Evolutionary conservation across 2,329 filamentous ascomycete genomes (phyloP).

Genomic region (Aspergillus unguis): DNA sequence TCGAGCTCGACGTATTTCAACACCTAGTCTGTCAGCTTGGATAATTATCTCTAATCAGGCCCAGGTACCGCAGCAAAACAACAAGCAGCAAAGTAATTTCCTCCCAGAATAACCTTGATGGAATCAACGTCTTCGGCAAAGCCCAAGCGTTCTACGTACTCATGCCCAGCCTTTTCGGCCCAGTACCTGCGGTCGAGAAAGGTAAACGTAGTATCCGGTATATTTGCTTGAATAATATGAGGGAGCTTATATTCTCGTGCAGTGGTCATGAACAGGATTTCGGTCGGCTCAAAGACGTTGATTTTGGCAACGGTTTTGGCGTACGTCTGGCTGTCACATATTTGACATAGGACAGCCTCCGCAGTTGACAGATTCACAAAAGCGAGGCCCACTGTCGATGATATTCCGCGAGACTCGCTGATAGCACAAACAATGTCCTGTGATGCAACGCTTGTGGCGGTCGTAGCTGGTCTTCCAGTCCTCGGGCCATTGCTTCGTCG

Average conservation of each 20-base stretch:
- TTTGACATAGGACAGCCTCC: conserved; percentile 81
- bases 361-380: conserved; percentile 84
- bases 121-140: conserved; percentile 76
- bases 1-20: conserved; percentile 76
- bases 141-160: conserved; percentile 74
- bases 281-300: conserved; percentile 71
- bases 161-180: conserved; percentile 73
- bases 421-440: conserved; percentile 85
- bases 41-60: too few species aligned
- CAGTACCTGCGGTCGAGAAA: conserved; percentile 74
- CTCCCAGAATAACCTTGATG: conserved; percentile 72
- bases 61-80: conserved; percentile 75
- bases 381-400: conserved; percentile 77
- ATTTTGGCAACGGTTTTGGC: conserved; percentile 85
- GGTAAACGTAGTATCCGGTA: conserved; percentile 60
- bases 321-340: conserved; percentile 90
- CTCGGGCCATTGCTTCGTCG: conserved; percentile 45
- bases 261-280: conserved; percentile 73
- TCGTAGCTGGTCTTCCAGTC: conserved; percentile 53
- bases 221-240: conserved; percentile 68
- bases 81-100: conserved; percentile 83
- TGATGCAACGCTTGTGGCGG: conserved; percentile 53
- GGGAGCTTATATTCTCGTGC: conserved; percentile 73
- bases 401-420: conserved; percentile 80
- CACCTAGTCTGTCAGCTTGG: conserved; percentile 51